Evolutionary conservation across 768 basidiomycete genomes (phyloP), one percentile per base, ranked within the genome.

Genomic region (Cyclocybe aegerita): DNA sequence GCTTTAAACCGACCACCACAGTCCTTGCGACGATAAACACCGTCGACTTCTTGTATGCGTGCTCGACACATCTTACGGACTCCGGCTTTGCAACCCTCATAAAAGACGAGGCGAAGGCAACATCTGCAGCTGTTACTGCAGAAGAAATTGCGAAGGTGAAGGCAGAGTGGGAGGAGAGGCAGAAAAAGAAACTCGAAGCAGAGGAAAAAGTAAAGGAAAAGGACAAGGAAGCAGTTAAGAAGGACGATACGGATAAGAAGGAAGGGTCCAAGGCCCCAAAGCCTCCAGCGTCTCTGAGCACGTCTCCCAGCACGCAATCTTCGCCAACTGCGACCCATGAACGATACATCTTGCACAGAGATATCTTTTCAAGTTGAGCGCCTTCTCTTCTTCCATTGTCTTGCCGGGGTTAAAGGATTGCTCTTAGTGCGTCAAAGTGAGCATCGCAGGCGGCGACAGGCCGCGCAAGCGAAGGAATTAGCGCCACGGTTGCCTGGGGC

Each of bases 1-100:
- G 94, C 73, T 80, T 77, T 66, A 84, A 86, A 60, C 88, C 89
- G 7, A 92, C 93, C 0, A 82, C 80, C 14, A 89, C 81, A 9
- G 93, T 95, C 30, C 82, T 97, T 15, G 89, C 93, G 15, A 96
- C 93, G 3, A 70, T 86, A 54, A 83, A 90, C 62, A 85, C 88
- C 7, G 73, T 80, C 9, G 95, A 97, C 68, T 97, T 94, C 64
- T 49, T 98, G 31, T 97, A 96, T 66, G 79, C 83, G 0, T 98
- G 95, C 62, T 77, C 82, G 1, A 67, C 69, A n/a, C 95, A 98
- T 70, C 80, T 97, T 48, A 71, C 74, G 5, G 94, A 98, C 65
- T 70, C 73, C 23, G 90, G 83, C 15, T 96, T 97, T 68, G 84
- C 88, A 7, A 78, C 71, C 8, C 70, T 71, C 39, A 68, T 82